Evolutionary conservation across 208 protist species (phyloP), one percentile per base, ranked within the genome.

Genomic region (Crithidia bombi): DNA sequence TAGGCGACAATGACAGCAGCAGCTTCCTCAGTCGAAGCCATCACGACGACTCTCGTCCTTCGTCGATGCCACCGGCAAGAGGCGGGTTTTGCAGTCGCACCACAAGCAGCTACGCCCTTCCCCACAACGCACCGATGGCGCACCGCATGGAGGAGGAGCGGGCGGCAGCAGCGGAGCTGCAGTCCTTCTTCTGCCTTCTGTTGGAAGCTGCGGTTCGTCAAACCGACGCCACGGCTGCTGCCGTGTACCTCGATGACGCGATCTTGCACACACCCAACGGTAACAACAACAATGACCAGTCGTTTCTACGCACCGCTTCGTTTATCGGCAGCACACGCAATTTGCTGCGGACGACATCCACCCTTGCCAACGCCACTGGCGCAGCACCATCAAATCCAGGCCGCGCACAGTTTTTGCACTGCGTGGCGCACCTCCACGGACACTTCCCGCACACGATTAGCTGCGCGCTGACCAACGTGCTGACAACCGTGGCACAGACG

Each of bases 121-220:
- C 38, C 11, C 41, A 65, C 32, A 76, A 70, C 28, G 64, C 44
- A 2, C 55, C 63, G 35, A 69, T 66, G 70, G 54, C 63, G 15
- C 70, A 63, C 12, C 54, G 55, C 5, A 28, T 76, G 17, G 64
- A 63, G 19, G 78, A 89, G 26, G 50, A 72, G 33, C 74, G 71
- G 11, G 73, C 54, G 11, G 79, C 75, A 15, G 76, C 73, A 7
- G 64, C 65, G 17, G 62, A 73, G 39, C 49, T 96, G 30, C 87
- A 91, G 61, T 81, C 79, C 14, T 89, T 82, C 30, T 76, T 96
- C 32, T 83, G 79, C 65, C 30, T 96, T 3, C 69, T 92, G 58
- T 74, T 96, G 36, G 86, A 93, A 39, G 75, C 80, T 3, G 74
- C 83, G 5, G 51, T 87, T 19, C 79, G 78, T 15, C 69, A 78